These are phyloP conservation scores for Sporisorium exsertum DNA, from an alignment of 1,284 basidiomycete genomes.

Conservation along the genomic window DNA sequence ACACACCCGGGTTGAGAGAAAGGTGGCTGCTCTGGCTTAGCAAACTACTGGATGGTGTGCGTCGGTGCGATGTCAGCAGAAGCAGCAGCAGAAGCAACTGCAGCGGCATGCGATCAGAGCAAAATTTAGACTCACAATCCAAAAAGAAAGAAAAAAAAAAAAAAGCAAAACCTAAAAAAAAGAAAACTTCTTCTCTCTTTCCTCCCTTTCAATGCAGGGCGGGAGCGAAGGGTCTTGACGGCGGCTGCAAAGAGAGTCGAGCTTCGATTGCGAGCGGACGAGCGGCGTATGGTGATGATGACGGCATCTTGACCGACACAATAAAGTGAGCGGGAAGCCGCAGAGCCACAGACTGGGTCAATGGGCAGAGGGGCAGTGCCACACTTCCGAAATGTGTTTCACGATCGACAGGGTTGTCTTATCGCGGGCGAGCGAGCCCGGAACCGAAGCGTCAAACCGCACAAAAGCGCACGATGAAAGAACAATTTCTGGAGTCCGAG, in stretches of 20 bases:
- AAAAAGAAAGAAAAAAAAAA: background rate
- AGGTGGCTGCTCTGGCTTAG: slow-evolving; percentile 1
- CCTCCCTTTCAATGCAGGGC: too few species aligned
- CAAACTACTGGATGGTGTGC: background rate
- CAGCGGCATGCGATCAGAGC: background rate
- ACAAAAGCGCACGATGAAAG: background rate
- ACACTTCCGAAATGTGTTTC: background rate
- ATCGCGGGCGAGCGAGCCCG: background rate
- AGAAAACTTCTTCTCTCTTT: background rate
- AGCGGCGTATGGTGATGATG: too few species aligned
- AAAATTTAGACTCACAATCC: background rate
- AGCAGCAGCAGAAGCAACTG: background rate
- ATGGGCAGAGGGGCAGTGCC: too few species aligned
- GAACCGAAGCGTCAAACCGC: background rate
- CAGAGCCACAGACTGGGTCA: too few species aligned
- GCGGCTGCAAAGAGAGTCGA: too few species aligned
- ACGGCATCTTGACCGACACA: too few species aligned
- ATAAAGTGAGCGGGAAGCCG: too few species aligned
- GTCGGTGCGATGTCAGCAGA: background rate
- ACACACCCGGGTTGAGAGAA: background rate
- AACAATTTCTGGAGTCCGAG: background rate
- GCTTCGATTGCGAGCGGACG: background rate
- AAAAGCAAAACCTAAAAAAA: background rate
- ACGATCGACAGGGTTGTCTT: slow-evolving; percentile 1
- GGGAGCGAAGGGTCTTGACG: too few species aligned